These are phyloP conservation scores for Myriosclerotinia scirpicola DNA, from an alignment of 2,329 filamentous ascomycete species.

Conservation along the genomic window DNA sequence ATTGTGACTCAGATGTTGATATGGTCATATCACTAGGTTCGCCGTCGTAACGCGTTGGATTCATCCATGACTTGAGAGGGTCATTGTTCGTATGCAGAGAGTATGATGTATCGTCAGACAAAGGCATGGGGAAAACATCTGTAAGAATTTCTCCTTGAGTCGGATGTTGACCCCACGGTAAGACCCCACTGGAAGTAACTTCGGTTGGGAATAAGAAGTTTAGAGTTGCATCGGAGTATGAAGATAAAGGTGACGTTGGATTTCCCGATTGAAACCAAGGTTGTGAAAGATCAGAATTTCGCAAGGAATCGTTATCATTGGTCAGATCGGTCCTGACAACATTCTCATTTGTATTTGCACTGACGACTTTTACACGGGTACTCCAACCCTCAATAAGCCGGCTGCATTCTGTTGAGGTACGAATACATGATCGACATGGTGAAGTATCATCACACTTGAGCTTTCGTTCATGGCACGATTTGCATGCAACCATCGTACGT, in stretches of 20 bases:
- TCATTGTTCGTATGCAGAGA: slow-evolving; percentile 1
- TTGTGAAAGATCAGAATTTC: neutral
- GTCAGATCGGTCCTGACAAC: neutral
- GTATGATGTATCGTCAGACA: slow-evolving; percentile 3
- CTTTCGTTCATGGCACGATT: slow-evolving; percentile 49
- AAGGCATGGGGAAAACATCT: neutral
- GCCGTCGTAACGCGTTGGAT: neutral
- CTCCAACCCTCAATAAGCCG: neutral
- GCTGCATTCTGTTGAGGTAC: slow-evolving; percentile 44
- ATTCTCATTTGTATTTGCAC: neutral
- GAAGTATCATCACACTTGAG: slow-evolving; percentile 47
- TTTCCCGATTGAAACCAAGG: slow-evolving; percentile 8
- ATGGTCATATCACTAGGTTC: neutral
- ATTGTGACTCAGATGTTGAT: slow-evolving; percentile 8
- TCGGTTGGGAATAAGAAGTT: neutral
- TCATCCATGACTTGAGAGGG: slow-evolving; percentile 8
- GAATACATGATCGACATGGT: slow-evolving; percentile 45
- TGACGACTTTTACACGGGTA: neutral
- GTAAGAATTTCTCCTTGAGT: neutral
- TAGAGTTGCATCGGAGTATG: neutral
- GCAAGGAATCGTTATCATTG: neutral
- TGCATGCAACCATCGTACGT: slow-evolving; percentile 46
- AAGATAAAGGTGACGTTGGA: neutral
- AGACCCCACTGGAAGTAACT: neutral
- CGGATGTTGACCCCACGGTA: slow-evolving; percentile 1